A percentile compares a stretch with the other conserved stretches of the same genome.
Conservation (phyloP, 108 stramenopile genomes). For the Cyclotella choctawhatcheeana region DNA sequence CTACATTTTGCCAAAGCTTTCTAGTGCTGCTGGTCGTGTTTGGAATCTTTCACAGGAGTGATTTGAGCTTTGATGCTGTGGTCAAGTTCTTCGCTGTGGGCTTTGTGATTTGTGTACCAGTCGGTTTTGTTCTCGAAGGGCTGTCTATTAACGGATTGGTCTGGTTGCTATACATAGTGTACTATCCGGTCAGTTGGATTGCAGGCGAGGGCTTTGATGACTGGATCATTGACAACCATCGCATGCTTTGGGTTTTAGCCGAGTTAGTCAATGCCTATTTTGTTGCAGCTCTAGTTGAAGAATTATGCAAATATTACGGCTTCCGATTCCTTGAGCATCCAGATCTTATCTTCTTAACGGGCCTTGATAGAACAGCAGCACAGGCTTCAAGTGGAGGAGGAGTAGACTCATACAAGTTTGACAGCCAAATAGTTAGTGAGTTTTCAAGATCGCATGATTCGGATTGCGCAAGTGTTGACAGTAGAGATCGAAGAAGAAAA, state of each 20-base stretch:
- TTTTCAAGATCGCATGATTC: slow-evolving; percentile 45
- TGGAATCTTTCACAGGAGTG: slow-evolving; percentile 87
- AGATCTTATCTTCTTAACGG: slow-evolving; percentile 84
- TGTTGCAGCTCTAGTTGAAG: slow-evolving; percentile 83
- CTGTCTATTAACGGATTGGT: slow-evolving; percentile 65
- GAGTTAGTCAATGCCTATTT: slow-evolving; percentile 85
- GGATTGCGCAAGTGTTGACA: slow-evolving; percentile 46
- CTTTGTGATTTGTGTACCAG: slow-evolving; percentile 77
- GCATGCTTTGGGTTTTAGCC: slow-evolving; percentile 65
- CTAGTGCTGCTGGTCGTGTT: slow-evolving; percentile 78
- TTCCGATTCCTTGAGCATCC: slow-evolving; percentile 89
- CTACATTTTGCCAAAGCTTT: slow-evolving; percentile 82
- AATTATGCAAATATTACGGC: slow-evolving; percentile 90
- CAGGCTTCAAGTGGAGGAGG: slow-evolving; percentile 73
- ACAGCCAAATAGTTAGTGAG: slow-evolving; percentile 47
- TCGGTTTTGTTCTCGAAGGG: slow-evolving; percentile 80
- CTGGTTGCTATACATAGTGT: slow-evolving; percentile 45
- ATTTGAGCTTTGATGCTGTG: slow-evolving; percentile 89
- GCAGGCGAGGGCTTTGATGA: slow-evolving; percentile 55
- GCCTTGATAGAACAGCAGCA: slow-evolving; percentile 65
- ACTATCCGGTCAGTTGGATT: slow-evolving; percentile 47
- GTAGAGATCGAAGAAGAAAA: slow-evolving; percentile 17
- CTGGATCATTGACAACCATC: slow-evolving; percentile 63
- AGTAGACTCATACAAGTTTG: slow-evolving; percentile 70
- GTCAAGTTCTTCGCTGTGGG: slow-evolving; percentile 89